phyloP scores from a whole-genome alignment of 164 flowering plant species.

The Stephania japonica region DNA sequence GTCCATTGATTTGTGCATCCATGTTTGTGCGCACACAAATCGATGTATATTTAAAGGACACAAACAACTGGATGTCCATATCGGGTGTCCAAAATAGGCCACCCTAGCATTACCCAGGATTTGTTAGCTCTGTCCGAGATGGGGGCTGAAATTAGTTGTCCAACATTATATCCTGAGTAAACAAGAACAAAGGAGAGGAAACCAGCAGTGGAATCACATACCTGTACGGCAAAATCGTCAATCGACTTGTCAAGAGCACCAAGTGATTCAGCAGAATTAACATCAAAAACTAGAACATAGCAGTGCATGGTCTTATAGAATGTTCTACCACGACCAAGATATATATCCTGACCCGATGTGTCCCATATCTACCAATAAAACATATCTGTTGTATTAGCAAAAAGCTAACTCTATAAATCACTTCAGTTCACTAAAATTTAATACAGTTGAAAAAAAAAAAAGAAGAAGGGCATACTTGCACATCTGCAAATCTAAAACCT shows the following conservation, averaged over 20 bases:
- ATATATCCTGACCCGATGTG: slow-evolving; percentile 97
- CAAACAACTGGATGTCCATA: background rate
- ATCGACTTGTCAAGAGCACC: slow-evolving; percentile 91
- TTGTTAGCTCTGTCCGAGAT: too few species aligned
- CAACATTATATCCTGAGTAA: too few species aligned
- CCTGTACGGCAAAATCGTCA: slow-evolving; percentile 95
- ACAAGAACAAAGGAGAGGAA: background rate
- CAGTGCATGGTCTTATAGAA: slow-evolving; percentile 96
- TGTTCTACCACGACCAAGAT: slow-evolving; percentile 95
- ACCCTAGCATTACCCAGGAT: too few species aligned
- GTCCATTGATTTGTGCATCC: too few species aligned
- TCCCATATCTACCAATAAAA: slow-evolving; percentile 74
- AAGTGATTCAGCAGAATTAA: slow-evolving; percentile 79
- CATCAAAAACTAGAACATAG: slow-evolving; percentile 94
- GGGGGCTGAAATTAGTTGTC: too few species aligned
- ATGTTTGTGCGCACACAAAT: background rate
- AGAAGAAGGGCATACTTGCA: slow-evolving; percentile 41
- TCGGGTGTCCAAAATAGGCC: too few species aligned
- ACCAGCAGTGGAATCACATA: slow-evolving; percentile 19
- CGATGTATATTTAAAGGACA: background rate
- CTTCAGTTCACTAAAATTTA: slow-evolving; percentile 17
- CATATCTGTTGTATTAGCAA: background rate
- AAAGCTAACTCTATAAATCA: background rate
- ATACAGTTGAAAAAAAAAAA: background rate
- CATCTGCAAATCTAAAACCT: slow-evolving; percentile 75